Conservation (phyloP, 2,329 filamentous ascomycete genomes). For the Pezizomycotina sp. region DNA sequence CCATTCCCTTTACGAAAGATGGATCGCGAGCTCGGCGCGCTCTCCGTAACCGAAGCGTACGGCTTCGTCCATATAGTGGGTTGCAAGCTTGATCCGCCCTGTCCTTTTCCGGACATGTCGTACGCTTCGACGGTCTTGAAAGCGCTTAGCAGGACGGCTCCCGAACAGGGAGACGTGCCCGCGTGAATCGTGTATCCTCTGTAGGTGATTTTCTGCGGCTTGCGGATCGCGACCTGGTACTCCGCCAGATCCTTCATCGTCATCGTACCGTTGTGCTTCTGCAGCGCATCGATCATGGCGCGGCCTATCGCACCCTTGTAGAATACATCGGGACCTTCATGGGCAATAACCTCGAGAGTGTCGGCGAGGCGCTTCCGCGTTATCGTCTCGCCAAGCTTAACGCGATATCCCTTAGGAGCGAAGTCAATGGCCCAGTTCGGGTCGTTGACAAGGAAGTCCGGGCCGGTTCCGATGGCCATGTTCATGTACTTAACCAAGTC, state of each 20-base stretch:
- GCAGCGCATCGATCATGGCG: conserved; percentile 53
- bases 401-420: conserved; percentile 59
- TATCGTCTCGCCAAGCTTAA: conserved; percentile 60
- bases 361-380: conserved; percentile 65
- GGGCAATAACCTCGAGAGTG: conserved; percentile 61
- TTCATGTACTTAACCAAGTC: conserved; percentile 64
- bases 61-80: conserved; percentile 71
- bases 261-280: conserved; percentile 63
- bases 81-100: conserved; percentile 46
- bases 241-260: conserved; percentile 58
- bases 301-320: conserved; percentile 58
- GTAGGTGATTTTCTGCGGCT: conserved; percentile 47
- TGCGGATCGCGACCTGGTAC: conserved; percentile 52
- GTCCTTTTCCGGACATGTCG: conserved; percentile 41
- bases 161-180: conserved; percentile 60
- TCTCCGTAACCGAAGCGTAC: conserved; percentile 78
- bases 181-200: conserved; percentile 53
- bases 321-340: conserved; percentile 54
- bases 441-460: conserved; percentile 57
- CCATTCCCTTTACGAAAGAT: conserved; percentile 47
- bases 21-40: conserved; percentile 68
- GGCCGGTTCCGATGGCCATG: conserved; percentile 35
- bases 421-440: conserved; percentile 76
- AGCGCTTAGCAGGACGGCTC: conserved; percentile 55
- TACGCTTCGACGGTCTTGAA: conserved; percentile 77